Evolutionary conservation across 345 rosid species (phyloP).

Genomic region (Populus alba): DNA sequence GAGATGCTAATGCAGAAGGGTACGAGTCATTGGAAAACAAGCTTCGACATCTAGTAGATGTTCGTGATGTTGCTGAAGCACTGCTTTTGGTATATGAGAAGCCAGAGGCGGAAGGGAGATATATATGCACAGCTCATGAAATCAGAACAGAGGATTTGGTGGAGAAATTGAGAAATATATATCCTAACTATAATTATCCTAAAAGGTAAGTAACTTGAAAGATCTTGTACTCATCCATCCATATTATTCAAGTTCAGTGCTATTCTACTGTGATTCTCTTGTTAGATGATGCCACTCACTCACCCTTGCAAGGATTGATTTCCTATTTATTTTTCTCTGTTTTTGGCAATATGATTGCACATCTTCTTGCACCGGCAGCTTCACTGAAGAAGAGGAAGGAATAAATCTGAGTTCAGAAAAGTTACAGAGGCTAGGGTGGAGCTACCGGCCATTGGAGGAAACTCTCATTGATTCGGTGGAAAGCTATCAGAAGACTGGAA

Average conservation of each 20-base stretch:
- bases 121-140: slow-evolving; percentile 23
- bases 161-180: slow-evolving; percentile 21
- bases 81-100: slow-evolving; percentile 16
- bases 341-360: background rate
- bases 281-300: background rate
- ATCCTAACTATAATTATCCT: slow-evolving; percentile 25
- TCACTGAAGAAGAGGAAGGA: slow-evolving; percentile 14
- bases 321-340: background rate
- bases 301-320: background rate
- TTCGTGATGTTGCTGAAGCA: slow-evolving; percentile 38
- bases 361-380: slow-evolving; percentile 4
- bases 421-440: slow-evolving; percentile 35
- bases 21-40: slow-evolving; percentile 38
- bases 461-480: slow-evolving; percentile 34
- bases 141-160: slow-evolving; percentile 18
- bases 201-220: slow-evolving; percentile 14
- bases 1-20: slow-evolving; percentile 36
- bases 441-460: slow-evolving; percentile 31
- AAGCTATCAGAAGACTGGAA: slow-evolving; percentile 25
- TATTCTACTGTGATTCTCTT: background rate
- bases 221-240: background rate
- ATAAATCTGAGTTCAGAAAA: slow-evolving; percentile 20
- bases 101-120: slow-evolving; percentile 36
- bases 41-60: slow-evolving; percentile 27
- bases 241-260: background rate